Evolutionary conservation across 2,329 filamentous ascomycete genomes (phyloP).

Genomic region (Emmonsiellopsis sp.): DNA sequence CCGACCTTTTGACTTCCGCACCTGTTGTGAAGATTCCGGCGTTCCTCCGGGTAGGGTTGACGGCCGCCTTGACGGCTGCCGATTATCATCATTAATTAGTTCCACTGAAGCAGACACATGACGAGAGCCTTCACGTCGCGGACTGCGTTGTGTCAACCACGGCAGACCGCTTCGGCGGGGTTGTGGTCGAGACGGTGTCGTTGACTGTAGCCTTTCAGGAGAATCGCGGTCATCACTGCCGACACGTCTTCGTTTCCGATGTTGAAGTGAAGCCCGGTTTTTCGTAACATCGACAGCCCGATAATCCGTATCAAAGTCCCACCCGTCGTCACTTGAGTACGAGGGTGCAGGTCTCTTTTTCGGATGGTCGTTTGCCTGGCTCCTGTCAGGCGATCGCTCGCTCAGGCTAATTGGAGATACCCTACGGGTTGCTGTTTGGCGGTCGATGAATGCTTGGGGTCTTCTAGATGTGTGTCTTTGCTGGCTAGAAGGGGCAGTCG

Average conservation of each 20-base stretch:
- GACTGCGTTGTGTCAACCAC: too few relatives aligned
- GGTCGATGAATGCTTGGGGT: conserved; percentile 25
- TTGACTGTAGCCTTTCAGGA: neutral
- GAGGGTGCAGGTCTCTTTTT: conserved; percentile 7
- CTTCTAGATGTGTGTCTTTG: neutral
- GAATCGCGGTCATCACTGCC: neutral
- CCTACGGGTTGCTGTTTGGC: conserved; percentile 23
- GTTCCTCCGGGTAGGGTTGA: too few relatives aligned
- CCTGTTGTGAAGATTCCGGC: too few relatives aligned
- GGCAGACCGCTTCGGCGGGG: neutral
- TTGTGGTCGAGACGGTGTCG: neutral
- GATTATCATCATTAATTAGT: too few relatives aligned
- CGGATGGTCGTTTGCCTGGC: conserved; percentile 8
- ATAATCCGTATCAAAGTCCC: conserved; percentile 27
- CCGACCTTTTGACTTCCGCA: neutral
- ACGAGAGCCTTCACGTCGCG: too few relatives aligned
- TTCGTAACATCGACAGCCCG: neutral
- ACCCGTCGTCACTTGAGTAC: conserved; percentile 13
- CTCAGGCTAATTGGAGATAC: conserved; percentile 25
- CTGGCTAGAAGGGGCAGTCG: conserved; percentile 1
- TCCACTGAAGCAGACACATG: too few relatives aligned
- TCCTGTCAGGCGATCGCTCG: neutral
- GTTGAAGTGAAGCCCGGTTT: neutral
- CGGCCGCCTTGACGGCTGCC: too few relatives aligned
- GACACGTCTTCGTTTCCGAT: neutral